Evolutionary conservation across 2,329 filamentous ascomycete species (phyloP).

Genomic region (Bipolaris cookei): DNA sequence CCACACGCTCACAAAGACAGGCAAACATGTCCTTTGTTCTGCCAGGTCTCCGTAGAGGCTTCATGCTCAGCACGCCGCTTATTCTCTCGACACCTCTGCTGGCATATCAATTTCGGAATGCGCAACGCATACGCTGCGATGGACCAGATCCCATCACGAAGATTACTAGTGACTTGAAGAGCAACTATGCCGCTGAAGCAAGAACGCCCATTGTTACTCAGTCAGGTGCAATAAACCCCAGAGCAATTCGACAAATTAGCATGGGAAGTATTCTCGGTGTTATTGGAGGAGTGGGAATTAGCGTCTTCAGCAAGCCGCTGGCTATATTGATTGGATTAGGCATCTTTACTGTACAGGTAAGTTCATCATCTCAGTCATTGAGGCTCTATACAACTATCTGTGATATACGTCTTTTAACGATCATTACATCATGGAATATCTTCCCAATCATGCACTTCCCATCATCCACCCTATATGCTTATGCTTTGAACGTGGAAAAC

Average conservation of each 20-base stretch:
- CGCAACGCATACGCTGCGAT: slow-evolving; percentile 48
- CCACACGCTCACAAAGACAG: neutral
- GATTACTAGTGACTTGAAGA: slow-evolving; percentile 47
- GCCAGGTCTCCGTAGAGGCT: slow-evolving; percentile 49
- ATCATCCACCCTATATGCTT: slow-evolving; percentile 15
- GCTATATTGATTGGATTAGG: slow-evolving; percentile 70
- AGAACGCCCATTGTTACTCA: slow-evolving; percentile 48
- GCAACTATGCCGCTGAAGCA: slow-evolving; percentile 49
- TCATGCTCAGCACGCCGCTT: slow-evolving; percentile 46
- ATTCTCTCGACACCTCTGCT: slow-evolving; percentile 44
- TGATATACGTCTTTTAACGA: neutral
- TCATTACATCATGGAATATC: slow-evolving; percentile 13
- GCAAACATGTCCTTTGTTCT: slow-evolving; percentile 49
- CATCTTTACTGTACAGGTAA: slow-evolving; percentile 68
- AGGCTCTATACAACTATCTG: slow-evolving; percentile 3
- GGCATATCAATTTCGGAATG: slow-evolving; percentile 32
- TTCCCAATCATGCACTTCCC: slow-evolving; percentile 7
- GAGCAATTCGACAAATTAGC: slow-evolving; percentile 54
- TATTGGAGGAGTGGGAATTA: slow-evolving; percentile 66
- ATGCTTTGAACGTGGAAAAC: slow-evolving; percentile 10
- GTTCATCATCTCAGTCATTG: slow-evolving; percentile 22
- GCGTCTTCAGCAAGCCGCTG: slow-evolving; percentile 73
- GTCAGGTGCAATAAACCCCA: slow-evolving; percentile 50
- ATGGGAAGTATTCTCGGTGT: slow-evolving; percentile 55
- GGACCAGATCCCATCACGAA: slow-evolving; percentile 42